Evolutionary conservation across 352 stramenopile genomes (phyloP), one percentile per base, ranked within the genome.

Genomic region (Pythium apleroticum): DNA sequence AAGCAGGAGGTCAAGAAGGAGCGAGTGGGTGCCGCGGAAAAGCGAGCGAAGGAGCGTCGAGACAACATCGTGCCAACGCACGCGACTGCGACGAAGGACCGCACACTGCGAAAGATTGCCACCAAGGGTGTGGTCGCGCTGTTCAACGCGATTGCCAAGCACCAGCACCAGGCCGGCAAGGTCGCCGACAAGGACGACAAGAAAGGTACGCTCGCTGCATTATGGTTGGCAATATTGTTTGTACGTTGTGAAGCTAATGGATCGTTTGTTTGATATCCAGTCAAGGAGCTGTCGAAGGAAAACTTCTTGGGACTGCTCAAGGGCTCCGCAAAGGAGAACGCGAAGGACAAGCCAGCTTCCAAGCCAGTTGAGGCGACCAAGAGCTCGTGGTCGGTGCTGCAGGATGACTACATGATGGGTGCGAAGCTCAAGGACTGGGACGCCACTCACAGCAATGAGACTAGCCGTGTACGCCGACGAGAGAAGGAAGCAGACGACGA

Each of bases 391-490:
- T 88, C 83, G 8, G 81, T 94, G n/a, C 77, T 94, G 22, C 81
- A 92, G 66, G 86, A 94, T 65, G 81, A 92, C 59, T 94, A 86
- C 60, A 91, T 94, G 81, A 94, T 94, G 86, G 80, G 72, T 50
- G 86, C 86, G 30, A 94, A 94, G 73, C 72, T 92, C 27, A 94
- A 92, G 72, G 86, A 94, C 75, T 94, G 84, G 81, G 84, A 93
- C 60, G 76, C 80, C 30, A 66, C 71, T 24, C 68, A 73, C 54
- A 67, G 53, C 50, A 66, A 63, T 43, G 62, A 73, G 22, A 39
- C 67, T 4, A 50, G 55, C 3, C 67, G 67, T 24, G 6, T 50
- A 6, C 66, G 59, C 27, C 66, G 66, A 60, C 60, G 61, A 46
- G 67, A 52, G 17, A 60, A 65, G 31, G 53, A 54, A 17, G 37